Conservation (phyloP, 2,329 filamentous ascomycete genomes). For the Aspergillus ochraceus region DNA sequence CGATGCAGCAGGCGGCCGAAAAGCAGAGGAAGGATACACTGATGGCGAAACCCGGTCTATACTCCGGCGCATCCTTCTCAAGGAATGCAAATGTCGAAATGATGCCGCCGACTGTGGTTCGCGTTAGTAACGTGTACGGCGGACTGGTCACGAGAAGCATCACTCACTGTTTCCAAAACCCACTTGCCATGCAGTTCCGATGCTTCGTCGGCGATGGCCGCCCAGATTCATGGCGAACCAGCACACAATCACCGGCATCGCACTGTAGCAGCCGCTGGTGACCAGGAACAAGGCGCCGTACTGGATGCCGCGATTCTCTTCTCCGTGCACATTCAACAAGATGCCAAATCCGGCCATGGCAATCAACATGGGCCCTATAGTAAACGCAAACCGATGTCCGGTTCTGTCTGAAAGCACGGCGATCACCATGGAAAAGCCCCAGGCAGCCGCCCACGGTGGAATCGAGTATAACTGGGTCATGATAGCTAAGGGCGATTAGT, state of each 20-base stretch:
- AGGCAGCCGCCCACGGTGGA: conserved; percentile 68
- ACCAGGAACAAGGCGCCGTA: conserved; percentile 83
- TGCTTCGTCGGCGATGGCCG: conserved; percentile 68
- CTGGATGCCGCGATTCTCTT: conserved; percentile 58
- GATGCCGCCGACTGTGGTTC: conserved; percentile 64
- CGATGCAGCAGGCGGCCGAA: conserved; percentile 54
- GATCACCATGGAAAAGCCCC: conserved; percentile 73
- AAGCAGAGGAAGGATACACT: conserved; percentile 72
- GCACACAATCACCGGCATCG: conserved; percentile 85
- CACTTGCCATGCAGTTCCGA: conserved; percentile 75
- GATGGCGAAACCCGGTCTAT: conserved; percentile 73
- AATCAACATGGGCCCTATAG: conserved; percentile 66
- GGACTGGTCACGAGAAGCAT: background rate
- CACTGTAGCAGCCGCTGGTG: conserved; percentile 75
- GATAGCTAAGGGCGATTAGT: conserved; percentile 39
- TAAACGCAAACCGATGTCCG: conserved; percentile 73
- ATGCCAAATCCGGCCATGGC: conserved; percentile 74
- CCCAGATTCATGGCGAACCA: conserved; percentile 82
- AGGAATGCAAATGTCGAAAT: conserved; percentile 73
- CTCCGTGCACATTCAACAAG: conserved; percentile 68
- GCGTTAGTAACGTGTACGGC: conserved; percentile 8
- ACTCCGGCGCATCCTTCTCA: conserved; percentile 65
- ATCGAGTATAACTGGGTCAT: conserved; percentile 54
- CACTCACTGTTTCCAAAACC: conserved; percentile 66
- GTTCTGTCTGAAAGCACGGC: conserved; percentile 71